Base-by-base conservation (phyloP, 2,329 filamentous ascomycete species). In the Neocucurbitaria cava region DNA sequence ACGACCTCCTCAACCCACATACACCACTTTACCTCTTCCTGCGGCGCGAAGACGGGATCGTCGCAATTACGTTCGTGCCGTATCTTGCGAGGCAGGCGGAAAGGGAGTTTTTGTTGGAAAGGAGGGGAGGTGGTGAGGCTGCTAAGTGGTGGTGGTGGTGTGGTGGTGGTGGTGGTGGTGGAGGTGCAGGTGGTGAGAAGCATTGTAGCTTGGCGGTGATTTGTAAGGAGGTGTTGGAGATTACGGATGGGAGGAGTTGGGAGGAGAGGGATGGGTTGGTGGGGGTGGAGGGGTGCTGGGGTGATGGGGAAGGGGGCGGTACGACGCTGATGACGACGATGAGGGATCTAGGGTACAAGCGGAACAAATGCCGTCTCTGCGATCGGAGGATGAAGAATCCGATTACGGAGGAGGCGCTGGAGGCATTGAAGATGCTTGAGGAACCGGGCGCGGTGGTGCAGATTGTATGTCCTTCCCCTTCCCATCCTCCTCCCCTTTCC, bases 361-460 rank as follows among this genome's bases (percentile, higher is more conserved):
- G 57, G 42, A 71, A 64, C 40, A 63, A 67, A 52, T 72, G 70
- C 39, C 61, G 66, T 6, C 59, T 71, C 20, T 71, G 70, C 47
- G 68, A 72, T 41, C 65, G 68, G 11, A 66, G 70, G 3, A 72
- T 73, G 70, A 69, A 70, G 56, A 69, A 71, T 44, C 59, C 53
- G 5, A 68, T 72, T 30, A 49, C 54, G 10, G 40, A 61, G 0
- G 58, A 58, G 8, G 69, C 64, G 9, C 31, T 58, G 1, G 46
- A 52, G 3, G 68, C 64, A 5, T 52, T 73, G 0, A 40, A n/a
- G 15, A 46, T 51, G 6, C 46, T 73, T 1, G 15, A 50, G 1
- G 31, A 46, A 6, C 28, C 30, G 1, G 64, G 65, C 1, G 38
- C 46, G 15, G 55, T 57, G 7, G 64, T 71, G 2, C 68, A 71